Evolutionary conservation across 2,329 filamentous ascomycete genomes (phyloP), one percentile per base, ranked within the genome.

Genomic region (Colletotrichum liaoningense): DNA sequence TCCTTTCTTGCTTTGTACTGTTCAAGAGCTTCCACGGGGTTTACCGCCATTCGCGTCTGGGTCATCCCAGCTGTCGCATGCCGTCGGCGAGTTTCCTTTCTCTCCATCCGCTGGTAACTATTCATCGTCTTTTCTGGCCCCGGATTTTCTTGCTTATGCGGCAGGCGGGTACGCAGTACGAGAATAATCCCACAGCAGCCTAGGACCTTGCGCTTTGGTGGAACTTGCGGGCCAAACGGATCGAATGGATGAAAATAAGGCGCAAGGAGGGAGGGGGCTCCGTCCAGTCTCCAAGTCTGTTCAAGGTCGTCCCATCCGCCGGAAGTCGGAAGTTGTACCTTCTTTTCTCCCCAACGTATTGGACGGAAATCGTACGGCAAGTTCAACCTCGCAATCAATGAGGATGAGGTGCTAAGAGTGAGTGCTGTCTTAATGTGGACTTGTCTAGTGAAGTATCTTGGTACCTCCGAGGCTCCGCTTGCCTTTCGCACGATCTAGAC

Each of bases 241-340:
- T 69, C 26, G 49, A 56, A 8, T 58, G 58, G 69, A 68, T 5
- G 30, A 54, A 67, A 63, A 59, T 58, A 59, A 55, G 49, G 69
- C 64, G 63, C 14, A 19, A 33, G 30, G 33, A 35, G 33, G 33
- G 8, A 68, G 49, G 26, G 42, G 24, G 33, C 58, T 68, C 33
- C 33, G 28, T 59, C 42, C 33, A 8, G 22, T 35, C n/a, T 56
- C 8, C 16, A 28, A 16, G 16, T 57, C 26, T 33, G 26, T 16
- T 11, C 70, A 62, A 60, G 67, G 66, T 57, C 70, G 38, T 60
- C 56, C 60, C 60, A 73, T 65, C 55, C 33, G 42, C 59, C 67
- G 67, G 67, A 70, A 64, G 33, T 65, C 70, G 67, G 67, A 62
- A 70, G 33, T 30, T 28, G 35, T 69, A 56, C 42, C 66, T 28